A percentile compares a stretch with the other conserved stretches of the same genome.
Evolutionary conservation across 2,329 filamentous ascomycete genomes (phyloP).

Genomic region (Aureobasidium sp.): DNA sequence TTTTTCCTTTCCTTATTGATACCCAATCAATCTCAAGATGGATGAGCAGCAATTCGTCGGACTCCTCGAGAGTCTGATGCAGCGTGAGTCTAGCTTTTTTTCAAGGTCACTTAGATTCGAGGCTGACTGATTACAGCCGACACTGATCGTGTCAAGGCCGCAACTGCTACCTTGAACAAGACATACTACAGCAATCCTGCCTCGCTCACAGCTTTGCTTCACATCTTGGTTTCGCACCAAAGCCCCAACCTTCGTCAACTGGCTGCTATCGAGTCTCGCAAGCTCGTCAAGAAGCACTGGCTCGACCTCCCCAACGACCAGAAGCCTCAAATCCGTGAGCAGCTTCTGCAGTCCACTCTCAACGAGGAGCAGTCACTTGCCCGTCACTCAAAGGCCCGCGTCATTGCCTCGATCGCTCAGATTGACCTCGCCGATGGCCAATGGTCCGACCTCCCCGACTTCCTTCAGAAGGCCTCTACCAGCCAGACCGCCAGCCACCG

Average conservation of each 20-base stretch:
- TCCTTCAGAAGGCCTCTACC: slow-evolving; percentile 71
- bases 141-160: slow-evolving; percentile 69
- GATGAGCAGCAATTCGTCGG: slow-evolving; percentile 76
- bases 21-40: slow-evolving; percentile 42
- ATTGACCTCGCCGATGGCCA: slow-evolving; percentile 81
- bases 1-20: slow-evolving; percentile 16
- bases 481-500: slow-evolving; percentile 70
- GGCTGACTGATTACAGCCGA: slow-evolving; percentile 53
- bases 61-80: slow-evolving; percentile 79
- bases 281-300: slow-evolving; percentile 84
- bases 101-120: slow-evolving; percentile 2
- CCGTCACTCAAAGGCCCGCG: slow-evolving; percentile 78
- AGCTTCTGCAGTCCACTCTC: slow-evolving; percentile 76
- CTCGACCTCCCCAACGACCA: slow-evolving; percentile 61
- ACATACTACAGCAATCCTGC: slow-evolving; percentile 84
- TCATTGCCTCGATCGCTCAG: slow-evolving; percentile 80
- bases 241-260: slow-evolving; percentile 71
- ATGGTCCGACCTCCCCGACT: slow-evolving; percentile 72
- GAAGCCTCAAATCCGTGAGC: slow-evolving; percentile 72
- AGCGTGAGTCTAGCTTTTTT: slow-evolving; percentile 59
- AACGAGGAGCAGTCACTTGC: slow-evolving; percentile 69
- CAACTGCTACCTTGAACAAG: slow-evolving; percentile 84
- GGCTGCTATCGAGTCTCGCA: slow-evolving; percentile 81
- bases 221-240: slow-evolving; percentile 76
- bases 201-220: slow-evolving; percentile 76